Percentiles rank a stretch among this genome's conserved stretches.
These are phyloP conservation scores for Grosmannia huntii DNA, from an alignment of 2,329 filamentous ascomycete species.

Conservation along the genomic window DNA sequence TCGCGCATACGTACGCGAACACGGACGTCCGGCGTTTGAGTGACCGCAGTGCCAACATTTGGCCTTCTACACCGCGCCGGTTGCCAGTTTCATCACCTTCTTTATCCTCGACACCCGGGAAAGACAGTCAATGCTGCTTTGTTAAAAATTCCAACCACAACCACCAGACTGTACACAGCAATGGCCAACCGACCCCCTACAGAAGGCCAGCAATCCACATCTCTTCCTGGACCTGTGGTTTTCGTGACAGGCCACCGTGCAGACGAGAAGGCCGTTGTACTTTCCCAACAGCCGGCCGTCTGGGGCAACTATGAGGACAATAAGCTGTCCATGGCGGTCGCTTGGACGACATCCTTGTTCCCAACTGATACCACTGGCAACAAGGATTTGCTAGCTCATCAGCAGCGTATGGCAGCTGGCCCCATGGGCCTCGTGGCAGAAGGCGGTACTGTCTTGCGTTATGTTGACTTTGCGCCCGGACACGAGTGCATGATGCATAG, in stretches of 20 bases:
- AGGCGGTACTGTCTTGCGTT: constrained; percentile 8
- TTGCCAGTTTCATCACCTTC: no score
- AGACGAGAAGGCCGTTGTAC: constrained; percentile 10
- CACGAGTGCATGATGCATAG: constrained; percentile 9
- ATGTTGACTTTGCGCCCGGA: constrained; percentile 11
- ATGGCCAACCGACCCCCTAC: background rate
- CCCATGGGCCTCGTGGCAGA: background rate
- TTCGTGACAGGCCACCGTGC: constrained; percentile 12
- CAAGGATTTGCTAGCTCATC: constrained; percentile 7
- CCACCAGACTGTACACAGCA: no score
- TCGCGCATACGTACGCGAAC: no score
- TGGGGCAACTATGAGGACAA: constrained; percentile 7
- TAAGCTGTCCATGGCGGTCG: constrained; percentile 7
- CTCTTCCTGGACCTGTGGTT: constrained; percentile 8
- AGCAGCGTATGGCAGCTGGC: constrained; percentile 1
- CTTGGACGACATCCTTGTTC: constrained; percentile 5
- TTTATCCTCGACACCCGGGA: no score
- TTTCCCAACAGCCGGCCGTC: constrained; percentile 8
- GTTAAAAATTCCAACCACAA: no score
- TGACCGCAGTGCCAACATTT: no score
- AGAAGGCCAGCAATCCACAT: background rate
- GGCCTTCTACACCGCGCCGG: no score
- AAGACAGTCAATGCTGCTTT: no score
- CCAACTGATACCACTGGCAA: constrained; percentile 3
- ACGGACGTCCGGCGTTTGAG: no score